Evolutionary conservation across 2,329 filamentous ascomycete species (phyloP).

Genomic region (Seiridium unicorne): DNA sequence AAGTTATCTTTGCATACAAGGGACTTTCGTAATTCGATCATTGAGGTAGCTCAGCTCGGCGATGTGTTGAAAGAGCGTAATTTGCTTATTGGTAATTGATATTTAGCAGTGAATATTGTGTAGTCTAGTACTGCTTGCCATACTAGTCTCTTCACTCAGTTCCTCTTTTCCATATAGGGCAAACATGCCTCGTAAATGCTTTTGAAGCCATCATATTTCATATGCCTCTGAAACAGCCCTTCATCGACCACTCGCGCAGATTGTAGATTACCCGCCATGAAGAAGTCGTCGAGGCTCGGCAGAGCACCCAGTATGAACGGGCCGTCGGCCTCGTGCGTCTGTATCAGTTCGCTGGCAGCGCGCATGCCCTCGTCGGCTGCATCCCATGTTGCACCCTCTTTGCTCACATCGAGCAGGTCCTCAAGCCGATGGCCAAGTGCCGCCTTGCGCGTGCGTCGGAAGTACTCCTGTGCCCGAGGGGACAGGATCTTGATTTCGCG

Average conservation of each 20-base stretch:
- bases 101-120: too few relatives aligned
- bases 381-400: slow-evolving; percentile 27
- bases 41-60: too few relatives aligned
- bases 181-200: slow-evolving; percentile 19
- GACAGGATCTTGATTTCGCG: slow-evolving; percentile 35
- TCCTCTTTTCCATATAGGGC: slow-evolving; percentile 16
- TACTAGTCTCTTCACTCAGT: not conserved
- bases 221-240: slow-evolving; percentile 16
- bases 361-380: slow-evolving; percentile 22
- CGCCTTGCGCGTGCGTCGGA: slow-evolving; percentile 34
- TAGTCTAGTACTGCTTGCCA: too few relatives aligned
- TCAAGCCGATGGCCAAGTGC: slow-evolving; percentile 24
- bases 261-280: slow-evolving; percentile 33
- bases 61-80: too few relatives aligned
- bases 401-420: slow-evolving; percentile 25
- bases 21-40: too few relatives aligned
- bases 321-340: slow-evolving; percentile 29
- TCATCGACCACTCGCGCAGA: slow-evolving; percentile 4
- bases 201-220: slow-evolving; percentile 20
- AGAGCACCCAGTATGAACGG: slow-evolving; percentile 35
- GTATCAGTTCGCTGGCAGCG: slow-evolving; percentile 30
- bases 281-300: slow-evolving; percentile 35
- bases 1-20: too few relatives aligned
- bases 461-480: slow-evolving; percentile 33
- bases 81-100: too few relatives aligned